Evolutionary conservation across 768 basidiomycete species (phyloP).

Genomic region (Hirschioporus abietinus): DNA sequence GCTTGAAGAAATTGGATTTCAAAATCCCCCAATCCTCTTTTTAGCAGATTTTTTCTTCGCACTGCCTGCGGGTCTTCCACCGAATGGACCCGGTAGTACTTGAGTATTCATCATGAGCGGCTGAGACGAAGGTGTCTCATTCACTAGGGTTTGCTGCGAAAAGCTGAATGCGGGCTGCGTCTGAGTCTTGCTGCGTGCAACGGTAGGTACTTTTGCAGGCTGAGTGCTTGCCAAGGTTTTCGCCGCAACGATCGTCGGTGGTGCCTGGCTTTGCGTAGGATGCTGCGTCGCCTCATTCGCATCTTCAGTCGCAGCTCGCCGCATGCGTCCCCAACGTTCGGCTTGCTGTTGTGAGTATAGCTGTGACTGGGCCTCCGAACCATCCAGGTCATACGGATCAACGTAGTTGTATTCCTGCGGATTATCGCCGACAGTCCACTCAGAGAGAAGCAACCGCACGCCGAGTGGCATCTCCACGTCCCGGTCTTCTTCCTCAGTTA

Average conservation of each 20-base stretch:
- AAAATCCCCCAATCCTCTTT: constrained; percentile 77
- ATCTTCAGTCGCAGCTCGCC: background rate
- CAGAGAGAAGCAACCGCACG: constrained; percentile 57
- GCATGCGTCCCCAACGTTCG: background rate
- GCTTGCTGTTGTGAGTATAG: background rate
- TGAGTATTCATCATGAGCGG: constrained; percentile 60
- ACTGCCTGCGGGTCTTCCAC: constrained; percentile 44
- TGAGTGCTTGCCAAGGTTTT: constrained; percentile 19
- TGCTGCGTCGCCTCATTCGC: constrained; percentile 15
- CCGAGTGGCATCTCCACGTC: constrained; percentile 36
- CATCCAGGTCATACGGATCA: constrained; percentile 46
- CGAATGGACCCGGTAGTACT: constrained; percentile 63
- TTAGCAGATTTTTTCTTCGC: constrained; percentile 53
- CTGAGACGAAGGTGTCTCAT: constrained; percentile 28
- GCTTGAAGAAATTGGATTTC: constrained; percentile 15
- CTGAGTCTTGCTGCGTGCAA: constrained; percentile 10
- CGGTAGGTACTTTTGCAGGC: constrained; percentile 9
- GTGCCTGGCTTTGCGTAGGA: constrained; percentile 23
- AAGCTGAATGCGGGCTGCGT: constrained; percentile 10
- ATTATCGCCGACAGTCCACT: constrained; percentile 58
- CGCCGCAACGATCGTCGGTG: constrained; percentile 36
- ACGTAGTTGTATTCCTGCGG: constrained; percentile 44
- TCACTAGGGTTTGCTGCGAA: constrained; percentile 7
- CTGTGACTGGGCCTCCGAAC: constrained; percentile 14
- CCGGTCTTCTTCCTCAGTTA: constrained; percentile 18